These are phyloP conservation scores for Saccharomycopsis fodiens DNA, from an alignment of 805 yeast genomes.

Conservation along the genomic window DNA sequence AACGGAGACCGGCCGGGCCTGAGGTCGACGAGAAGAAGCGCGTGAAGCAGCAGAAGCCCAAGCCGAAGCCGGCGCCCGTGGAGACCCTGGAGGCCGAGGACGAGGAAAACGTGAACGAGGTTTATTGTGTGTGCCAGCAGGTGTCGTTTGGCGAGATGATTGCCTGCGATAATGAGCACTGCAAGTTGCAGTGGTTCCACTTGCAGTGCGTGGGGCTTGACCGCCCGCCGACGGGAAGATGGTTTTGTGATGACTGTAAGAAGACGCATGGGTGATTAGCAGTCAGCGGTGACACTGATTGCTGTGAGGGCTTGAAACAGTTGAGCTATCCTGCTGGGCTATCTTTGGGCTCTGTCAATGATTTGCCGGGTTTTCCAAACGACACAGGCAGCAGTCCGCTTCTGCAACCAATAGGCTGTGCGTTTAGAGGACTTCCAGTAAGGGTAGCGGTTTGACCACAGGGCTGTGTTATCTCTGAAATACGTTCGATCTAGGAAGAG, in stretches of 20 bases:
- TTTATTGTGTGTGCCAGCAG: conserved; percentile 82
- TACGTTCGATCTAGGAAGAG: too few relatives aligned
- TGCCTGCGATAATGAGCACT: conserved; percentile 92
- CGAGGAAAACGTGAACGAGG: conserved; percentile 17
- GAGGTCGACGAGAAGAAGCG: background rate
- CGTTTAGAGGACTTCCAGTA: too few relatives aligned
- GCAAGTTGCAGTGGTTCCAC: conserved; percentile 44
- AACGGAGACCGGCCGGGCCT: background rate
- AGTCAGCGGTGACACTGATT: background rate
- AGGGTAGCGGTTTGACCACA: too few relatives aligned
- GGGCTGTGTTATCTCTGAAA: too few relatives aligned
- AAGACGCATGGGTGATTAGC: conserved; percentile 18
- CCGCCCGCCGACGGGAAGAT: conserved; percentile 83
- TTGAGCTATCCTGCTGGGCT: too few relatives aligned
- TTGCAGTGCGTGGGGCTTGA: conserved; percentile 88
- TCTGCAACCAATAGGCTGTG: too few relatives aligned
- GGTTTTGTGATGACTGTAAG: conserved; percentile 89
- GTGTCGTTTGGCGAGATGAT: conserved; percentile 99
- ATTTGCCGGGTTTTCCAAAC: too few relatives aligned
- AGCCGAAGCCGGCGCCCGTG: background rate
- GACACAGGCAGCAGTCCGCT: too few relatives aligned
- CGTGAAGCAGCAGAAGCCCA: background rate
- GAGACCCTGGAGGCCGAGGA: conserved; percentile 5
- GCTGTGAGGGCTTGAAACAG: background rate
- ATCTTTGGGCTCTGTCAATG: too few relatives aligned